A percentile compares a stretch with the other conserved stretches of the same genome.
Conservation (phyloP, 148 eudicot genomes). For the Cornus controversa region DNA sequence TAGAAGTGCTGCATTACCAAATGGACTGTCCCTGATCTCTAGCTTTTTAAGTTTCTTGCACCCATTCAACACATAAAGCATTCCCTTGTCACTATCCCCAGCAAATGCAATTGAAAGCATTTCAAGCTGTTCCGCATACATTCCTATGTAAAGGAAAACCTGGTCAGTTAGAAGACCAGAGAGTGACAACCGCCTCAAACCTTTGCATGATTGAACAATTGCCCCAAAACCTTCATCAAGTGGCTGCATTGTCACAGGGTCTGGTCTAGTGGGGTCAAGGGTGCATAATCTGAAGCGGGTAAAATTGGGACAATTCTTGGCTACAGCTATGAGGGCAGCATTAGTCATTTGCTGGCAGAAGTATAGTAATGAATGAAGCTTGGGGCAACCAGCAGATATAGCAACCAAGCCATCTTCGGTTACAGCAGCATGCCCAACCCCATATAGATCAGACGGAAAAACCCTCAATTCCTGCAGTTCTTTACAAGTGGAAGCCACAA, state of each 20-base stretch:
- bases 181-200: slow-evolving; percentile 60
- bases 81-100: slow-evolving; percentile 73
- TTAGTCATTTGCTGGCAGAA: slow-evolving; percentile 90
- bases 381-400: slow-evolving; percentile 76
- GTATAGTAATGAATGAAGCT: slow-evolving; percentile 65
- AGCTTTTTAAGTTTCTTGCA: slow-evolving; percentile 79
- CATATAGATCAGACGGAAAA: slow-evolving; percentile 67
- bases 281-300: slow-evolving; percentile 63
- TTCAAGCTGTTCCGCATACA: slow-evolving; percentile 81
- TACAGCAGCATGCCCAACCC: slow-evolving; percentile 49
- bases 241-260: slow-evolving; percentile 59
- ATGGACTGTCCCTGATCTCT: slow-evolving; percentile 77
- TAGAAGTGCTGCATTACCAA: slow-evolving; percentile 71
- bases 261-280: slow-evolving; percentile 61
- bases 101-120: slow-evolving; percentile 93
- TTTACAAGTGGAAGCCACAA: slow-evolving; percentile 72
- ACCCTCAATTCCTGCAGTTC: slow-evolving; percentile 80
- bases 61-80: slow-evolving; percentile 76
- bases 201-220: slow-evolving; percentile 71
- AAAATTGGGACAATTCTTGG: slow-evolving; percentile 76
- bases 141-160: slow-evolving; percentile 83
- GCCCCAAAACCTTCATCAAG: slow-evolving; percentile 89
- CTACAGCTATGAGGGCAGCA: slow-evolving; percentile 65
- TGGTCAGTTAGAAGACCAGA: slow-evolving; percentile 75
- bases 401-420: slow-evolving; percentile 83